A percentile compares a stretch with the other conserved stretches of the same genome.
Evolutionary conservation across 108 stramenopile species (phyloP).

Genomic region (Cyclotella sp.): DNA sequence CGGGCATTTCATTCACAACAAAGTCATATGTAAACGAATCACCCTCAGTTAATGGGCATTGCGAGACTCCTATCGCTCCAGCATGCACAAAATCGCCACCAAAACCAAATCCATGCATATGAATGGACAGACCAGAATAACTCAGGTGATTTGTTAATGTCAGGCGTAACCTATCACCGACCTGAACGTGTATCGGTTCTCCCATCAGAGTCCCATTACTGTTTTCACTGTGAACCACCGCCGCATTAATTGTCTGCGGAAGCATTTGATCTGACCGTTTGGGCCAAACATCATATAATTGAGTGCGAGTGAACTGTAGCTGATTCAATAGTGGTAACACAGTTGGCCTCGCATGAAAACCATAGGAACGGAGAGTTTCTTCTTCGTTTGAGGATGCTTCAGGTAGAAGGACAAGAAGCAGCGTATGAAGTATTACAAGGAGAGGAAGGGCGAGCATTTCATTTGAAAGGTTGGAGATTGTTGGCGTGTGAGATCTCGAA

Average conservation of each 20-base stretch:
- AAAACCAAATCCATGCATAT: constrained; percentile 19
- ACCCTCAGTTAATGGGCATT: constrained; percentile 30
- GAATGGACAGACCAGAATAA: constrained; percentile 27
- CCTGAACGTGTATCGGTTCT: constrained; percentile 37
- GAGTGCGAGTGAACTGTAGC: background rate
- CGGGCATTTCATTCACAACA: constrained; percentile 22
- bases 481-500: too few species aligned
- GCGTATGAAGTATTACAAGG: too few species aligned
- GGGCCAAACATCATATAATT: background rate
- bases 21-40: constrained; percentile 18
- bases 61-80: constrained; percentile 36
- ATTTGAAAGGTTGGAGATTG: too few species aligned
- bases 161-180: constrained; percentile 6
- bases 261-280: background rate
- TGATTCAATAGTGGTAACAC: background rate
- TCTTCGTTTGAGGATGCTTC: too few species aligned
- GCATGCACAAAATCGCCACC: constrained; percentile 15
- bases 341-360: background rate
- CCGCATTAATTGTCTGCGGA: background rate
- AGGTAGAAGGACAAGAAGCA: too few species aligned
- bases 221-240: background rate
- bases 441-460: too few species aligned
- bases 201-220: constrained; percentile 18
- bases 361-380: background rate
- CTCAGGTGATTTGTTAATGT: constrained; percentile 20